Evolutionary conservation across 2,329 filamentous ascomycete species (phyloP), one percentile per base, ranked within the genome.

Genomic region (Neonectria magnoliae): DNA sequence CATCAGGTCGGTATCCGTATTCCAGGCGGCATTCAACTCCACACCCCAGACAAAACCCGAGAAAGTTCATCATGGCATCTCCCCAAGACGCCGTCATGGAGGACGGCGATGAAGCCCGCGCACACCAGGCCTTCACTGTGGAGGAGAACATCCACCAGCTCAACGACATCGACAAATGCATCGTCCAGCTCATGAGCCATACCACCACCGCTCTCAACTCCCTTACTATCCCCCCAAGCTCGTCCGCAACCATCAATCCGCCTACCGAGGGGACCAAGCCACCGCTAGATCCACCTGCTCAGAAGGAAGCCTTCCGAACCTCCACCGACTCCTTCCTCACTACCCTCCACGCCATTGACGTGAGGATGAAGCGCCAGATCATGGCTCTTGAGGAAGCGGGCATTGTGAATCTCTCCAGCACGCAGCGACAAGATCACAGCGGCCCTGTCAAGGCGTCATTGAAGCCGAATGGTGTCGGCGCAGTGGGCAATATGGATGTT

Each of bases 81-180:
- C 73, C 75, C 11, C 65, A 73, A 13, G 78, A 81, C 29, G 60
- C 76, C 14, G 62, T 66, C 31, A 80, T 80, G 78, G 68, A 45
- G 4, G 72, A 76, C 14, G 70, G 65, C 20, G 73, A 67, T 6
- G 47, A 68, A 3, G 33, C 75, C 29, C 69, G 75, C 45, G 60
- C 75, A 31, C 81, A 84, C 47, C 75, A 83, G 36, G 84, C 85
- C n/a, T 91, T 94, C 70, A 91, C 89, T 10, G 86, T 91, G 36
- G 87, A 91, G 44, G 91, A 97, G 76, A 92, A 92, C 68, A 93
- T 97, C 68, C 84, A 90, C 62, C 93, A 97, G 74, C 87, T 97
- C 60, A 91, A 90, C 71, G 88, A 90, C 45, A 92, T 97, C 71
- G 93, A 97, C 80, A 87, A 87, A 74, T 89, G 77, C 47, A 77